A percentile compares a stretch with the other conserved stretches of the same genome.
These are phyloP conservation scores for Solanum chacoense DNA, from an alignment of 305 asterid species.

Conservation along the genomic window DNA sequence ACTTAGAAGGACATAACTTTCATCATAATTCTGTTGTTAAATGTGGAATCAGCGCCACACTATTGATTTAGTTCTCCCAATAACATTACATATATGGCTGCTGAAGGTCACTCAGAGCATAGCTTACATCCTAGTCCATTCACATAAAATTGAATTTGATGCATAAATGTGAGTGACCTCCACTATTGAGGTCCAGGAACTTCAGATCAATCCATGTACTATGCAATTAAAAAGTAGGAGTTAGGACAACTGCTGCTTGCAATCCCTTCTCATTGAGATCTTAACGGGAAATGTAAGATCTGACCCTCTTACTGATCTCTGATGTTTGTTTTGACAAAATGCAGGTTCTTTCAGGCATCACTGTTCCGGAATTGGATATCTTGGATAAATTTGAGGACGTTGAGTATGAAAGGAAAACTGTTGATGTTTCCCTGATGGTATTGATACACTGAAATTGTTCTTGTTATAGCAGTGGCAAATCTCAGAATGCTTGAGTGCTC, in stretches of 20 bases:
- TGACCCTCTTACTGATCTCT: neutral
- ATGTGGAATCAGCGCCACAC: neutral
- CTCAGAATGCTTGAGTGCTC: neutral
- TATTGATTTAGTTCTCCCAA: neutral
- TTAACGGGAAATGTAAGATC: neutral
- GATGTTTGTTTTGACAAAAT: neutral
- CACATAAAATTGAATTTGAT: neutral
- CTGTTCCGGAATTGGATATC: conserved; percentile 58
- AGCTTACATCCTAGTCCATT: neutral
- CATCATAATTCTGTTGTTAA: neutral
- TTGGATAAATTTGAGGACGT: conserved; percentile 72
- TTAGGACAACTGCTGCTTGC: neutral
- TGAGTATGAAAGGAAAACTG: conserved; percentile 64
- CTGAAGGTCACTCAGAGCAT: neutral
- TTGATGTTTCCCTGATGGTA: conserved; percentile 48
- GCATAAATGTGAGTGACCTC: neutral
- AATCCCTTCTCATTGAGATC: neutral
- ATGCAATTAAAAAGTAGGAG: neutral
- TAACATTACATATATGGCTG: neutral
- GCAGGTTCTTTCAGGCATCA: conserved; percentile 67
- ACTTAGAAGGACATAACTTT: neutral
- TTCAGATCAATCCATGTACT: neutral
- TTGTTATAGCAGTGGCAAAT: neutral
- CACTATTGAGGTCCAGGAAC: neutral
- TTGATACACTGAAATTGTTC: neutral